A percentile compares a stretch with the other conserved stretches of the same genome.
phyloP scores from a whole-genome alignment of 1,139 yeast species.

The Casaregolazyma lundiana region DNA sequence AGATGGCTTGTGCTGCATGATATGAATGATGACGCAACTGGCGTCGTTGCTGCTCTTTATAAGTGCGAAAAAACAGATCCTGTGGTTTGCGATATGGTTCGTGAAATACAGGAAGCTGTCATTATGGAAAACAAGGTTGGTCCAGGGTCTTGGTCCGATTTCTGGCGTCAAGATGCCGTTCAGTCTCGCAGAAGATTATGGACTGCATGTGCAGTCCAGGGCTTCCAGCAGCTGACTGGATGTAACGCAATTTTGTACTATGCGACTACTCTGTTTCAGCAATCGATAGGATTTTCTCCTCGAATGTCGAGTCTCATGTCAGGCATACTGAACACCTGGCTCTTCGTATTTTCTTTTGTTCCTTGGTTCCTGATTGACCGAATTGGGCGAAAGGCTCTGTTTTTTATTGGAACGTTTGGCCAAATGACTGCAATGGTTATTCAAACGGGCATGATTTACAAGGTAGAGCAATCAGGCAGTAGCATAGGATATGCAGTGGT shows the following conservation, averaged over 20 bases:
- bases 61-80: constrained; percentile 11
- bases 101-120: constrained; percentile 14
- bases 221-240: constrained; percentile 56
- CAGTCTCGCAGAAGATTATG: constrained; percentile 16
- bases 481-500: constrained; percentile 26
- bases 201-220: constrained; percentile 16
- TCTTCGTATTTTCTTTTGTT: constrained; percentile 24
- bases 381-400: constrained; percentile 46
- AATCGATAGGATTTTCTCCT: constrained; percentile 43
- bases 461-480: constrained; percentile 11
- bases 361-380: constrained; percentile 45
- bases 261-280: constrained; percentile 41
- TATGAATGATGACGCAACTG: constrained; percentile 13
- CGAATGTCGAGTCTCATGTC: constrained; percentile 52
- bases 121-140: constrained; percentile 14
- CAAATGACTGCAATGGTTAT: constrained; percentile 31
- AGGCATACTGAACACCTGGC: constrained; percentile 48
- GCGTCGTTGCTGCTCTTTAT: constrained; percentile 11
- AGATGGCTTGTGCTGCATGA: constrained; percentile 47
- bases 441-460: constrained; percentile 16
- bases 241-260: constrained; percentile 52
- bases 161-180: constrained; percentile 14
- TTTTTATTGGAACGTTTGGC: constrained; percentile 40
- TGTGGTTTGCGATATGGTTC: constrained; percentile 11
- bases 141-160: constrained; percentile 17